Evolutionary conservation across 495 filamentous ascomycete species (phyloP), one percentile per base, ranked within the genome.

Genomic region (Aspergillus kassunensis): DNA sequence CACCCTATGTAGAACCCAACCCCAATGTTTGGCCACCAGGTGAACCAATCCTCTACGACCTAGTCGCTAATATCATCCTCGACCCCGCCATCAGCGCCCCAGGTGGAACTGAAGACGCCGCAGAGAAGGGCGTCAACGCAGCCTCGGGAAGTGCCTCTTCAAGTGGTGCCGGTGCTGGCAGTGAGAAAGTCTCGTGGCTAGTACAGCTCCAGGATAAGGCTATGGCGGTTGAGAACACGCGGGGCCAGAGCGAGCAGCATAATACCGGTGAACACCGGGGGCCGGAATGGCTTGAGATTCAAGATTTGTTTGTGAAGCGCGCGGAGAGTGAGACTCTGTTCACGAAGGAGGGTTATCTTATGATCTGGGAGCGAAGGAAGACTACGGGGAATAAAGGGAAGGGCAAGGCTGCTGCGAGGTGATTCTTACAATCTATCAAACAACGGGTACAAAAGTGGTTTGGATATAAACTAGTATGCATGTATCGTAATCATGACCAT

Each of bases 291-390:
- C 80, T 90, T 21, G 85, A 95, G 62, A 83, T 92, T 42, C 93
- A 99, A 75, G 95, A 99, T 69, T 58, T 99, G 63, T 96, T 86
- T 67, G 91, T 97, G 5, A 89, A 97, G 62, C 79, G 82, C 68
- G 88, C 88, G 13, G 83, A 89, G 61, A 86, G 77, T 54, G 92
- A 97, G 75, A 79, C 92, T 57, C 63, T 99, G 59, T 95, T 93
- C 63, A 87, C 92, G 2, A 87, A 90, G 24, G 93, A 98, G 77
- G 89, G 84, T 35, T 97, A 96, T 73, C 64, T 97, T 58, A 95
- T 97, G 83, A 83, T 98, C 47, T 98, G 93, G 93, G 93, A 98
- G 77, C 79, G 87, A 66, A 80, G 93, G 70, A 86, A 80, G 65
- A 56, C 59, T 13, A 62, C 68, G n/a, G 67, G 69, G 52, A 68